These are phyloP conservation scores for Tarenaya hassleriana DNA, from an alignment of 345 rosid species.

Conservation along the genomic window DNA sequence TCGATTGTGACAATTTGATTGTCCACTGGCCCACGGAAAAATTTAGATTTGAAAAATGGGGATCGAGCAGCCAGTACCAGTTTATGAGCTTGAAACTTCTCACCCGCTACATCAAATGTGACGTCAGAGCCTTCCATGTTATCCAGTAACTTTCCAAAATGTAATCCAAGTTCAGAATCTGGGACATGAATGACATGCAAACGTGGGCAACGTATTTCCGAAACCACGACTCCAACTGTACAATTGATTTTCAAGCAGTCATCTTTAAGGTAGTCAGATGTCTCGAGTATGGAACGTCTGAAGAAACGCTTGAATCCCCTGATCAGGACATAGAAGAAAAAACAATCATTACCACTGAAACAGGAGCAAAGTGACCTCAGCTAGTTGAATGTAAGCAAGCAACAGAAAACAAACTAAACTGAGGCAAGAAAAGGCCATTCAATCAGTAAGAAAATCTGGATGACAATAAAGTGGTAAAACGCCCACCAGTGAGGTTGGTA, in stretches of 20 bases:
- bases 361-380: no score
- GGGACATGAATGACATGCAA: conserved; percentile 47
- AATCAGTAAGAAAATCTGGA: no score
- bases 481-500: not conserved
- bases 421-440: no score
- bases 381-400: no score
- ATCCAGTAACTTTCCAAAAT: conserved; percentile 58
- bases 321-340: conserved; percentile 19
- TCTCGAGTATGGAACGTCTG: conserved; percentile 59
- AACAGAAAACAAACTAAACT: no score
- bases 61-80: conserved; percentile 93
- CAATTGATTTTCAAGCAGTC: conserved; percentile 83
- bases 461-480: no score
- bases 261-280: conserved; percentile 75
- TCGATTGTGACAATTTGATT: conserved; percentile 45
- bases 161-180: conserved; percentile 71
- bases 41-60: conserved; percentile 81
- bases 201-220: conserved; percentile 61
- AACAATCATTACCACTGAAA: not conserved
- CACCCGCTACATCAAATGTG: conserved; percentile 60
- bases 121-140: conserved; percentile 75
- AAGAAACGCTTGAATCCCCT: conserved; percentile 97
- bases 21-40: conserved; percentile 64
- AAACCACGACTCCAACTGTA: conserved; percentile 87
- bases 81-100: conserved; percentile 73